Conservation (phyloP, 805 yeast genomes). For the Kodamaea kaohsiungensis region DNA sequence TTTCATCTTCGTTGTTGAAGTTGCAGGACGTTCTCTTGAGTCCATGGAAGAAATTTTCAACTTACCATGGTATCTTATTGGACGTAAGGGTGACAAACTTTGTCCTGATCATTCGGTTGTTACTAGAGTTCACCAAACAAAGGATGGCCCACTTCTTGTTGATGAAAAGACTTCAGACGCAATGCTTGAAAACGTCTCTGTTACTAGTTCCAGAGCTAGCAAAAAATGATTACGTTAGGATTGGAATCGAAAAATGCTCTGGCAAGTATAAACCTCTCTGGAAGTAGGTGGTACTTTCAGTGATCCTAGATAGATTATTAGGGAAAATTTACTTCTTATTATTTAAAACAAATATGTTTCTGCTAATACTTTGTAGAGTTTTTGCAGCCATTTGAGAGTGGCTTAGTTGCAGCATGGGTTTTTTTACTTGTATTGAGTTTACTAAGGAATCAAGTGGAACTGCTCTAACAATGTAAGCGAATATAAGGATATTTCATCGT, state of each 20-base stretch:
- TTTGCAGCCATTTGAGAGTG: too few relatives aligned
- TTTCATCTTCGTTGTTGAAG: conserved; percentile 26
- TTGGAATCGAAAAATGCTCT: too few relatives aligned
- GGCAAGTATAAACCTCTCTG: too few relatives aligned
- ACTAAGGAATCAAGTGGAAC: too few relatives aligned
- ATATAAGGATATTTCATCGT: too few relatives aligned
- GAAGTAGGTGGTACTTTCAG: background rate
- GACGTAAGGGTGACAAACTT: conserved; percentile 24
- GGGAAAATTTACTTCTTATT: too few relatives aligned
- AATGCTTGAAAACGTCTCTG: background rate
- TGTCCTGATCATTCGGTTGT: conserved; percentile 28
- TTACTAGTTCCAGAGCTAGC: background rate
- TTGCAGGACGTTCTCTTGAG: conserved; percentile 27
- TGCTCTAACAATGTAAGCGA: too few relatives aligned
- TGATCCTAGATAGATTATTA: too few relatives aligned
- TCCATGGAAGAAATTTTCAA: conserved; percentile 27
- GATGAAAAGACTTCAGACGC: background rate
- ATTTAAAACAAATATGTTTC: too few relatives aligned
- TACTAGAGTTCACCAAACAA: conserved; percentile 15
- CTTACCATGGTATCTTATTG: conserved; percentile 28
- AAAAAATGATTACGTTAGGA: background rate
- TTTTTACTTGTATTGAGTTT: too few relatives aligned
- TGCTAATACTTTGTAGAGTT: too few relatives aligned
- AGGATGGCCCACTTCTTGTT: background rate
- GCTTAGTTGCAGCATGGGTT: too few relatives aligned